Evolutionary conservation across 176 grass and related monocot species (phyloP).

Genomic region (Pharus latifolius): DNA sequence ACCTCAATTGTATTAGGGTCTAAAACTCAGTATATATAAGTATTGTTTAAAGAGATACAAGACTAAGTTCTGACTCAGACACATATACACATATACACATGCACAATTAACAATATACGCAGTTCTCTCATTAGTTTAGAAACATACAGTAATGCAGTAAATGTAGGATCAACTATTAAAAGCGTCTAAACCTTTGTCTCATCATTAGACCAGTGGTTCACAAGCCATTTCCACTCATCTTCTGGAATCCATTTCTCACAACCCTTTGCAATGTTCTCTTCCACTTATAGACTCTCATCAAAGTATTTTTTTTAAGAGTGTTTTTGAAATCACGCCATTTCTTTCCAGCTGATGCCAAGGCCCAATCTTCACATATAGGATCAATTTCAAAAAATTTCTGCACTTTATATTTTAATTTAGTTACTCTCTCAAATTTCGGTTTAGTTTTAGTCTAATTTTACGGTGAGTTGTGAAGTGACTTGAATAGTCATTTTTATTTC

Average conservation of each 20-base stretch:
- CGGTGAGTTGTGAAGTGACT: too few species aligned
- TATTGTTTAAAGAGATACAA: too few species aligned
- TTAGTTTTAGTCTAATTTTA: too few species aligned
- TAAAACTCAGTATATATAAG: too few species aligned
- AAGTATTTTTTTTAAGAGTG: neutral
- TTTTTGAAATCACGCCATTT: neutral
- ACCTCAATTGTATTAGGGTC: too few species aligned
- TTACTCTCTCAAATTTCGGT: too few species aligned
- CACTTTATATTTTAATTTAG: too few species aligned
- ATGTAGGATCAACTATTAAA: neutral
- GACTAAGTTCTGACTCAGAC: too few species aligned
- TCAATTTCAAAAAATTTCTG: neutral
- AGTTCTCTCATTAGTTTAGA: too few species aligned
- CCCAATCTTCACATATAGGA: neutral
- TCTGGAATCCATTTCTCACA: neutral
- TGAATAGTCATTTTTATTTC: too few species aligned
- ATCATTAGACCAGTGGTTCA: neutral
- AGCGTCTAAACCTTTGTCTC: neutral
- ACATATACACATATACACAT: too few species aligned
- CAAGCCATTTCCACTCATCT: neutral
- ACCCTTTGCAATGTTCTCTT: neutral
- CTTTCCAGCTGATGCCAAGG: neutral
- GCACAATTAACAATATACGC: too few species aligned
- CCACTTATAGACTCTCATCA: neutral
- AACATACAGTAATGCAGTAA: neutral